A percentile compares a stretch with the other conserved stretches of the same genome.
Conservation (phyloP, 2,329 filamentous ascomycete species). For the Thelonectria olida region DNA sequence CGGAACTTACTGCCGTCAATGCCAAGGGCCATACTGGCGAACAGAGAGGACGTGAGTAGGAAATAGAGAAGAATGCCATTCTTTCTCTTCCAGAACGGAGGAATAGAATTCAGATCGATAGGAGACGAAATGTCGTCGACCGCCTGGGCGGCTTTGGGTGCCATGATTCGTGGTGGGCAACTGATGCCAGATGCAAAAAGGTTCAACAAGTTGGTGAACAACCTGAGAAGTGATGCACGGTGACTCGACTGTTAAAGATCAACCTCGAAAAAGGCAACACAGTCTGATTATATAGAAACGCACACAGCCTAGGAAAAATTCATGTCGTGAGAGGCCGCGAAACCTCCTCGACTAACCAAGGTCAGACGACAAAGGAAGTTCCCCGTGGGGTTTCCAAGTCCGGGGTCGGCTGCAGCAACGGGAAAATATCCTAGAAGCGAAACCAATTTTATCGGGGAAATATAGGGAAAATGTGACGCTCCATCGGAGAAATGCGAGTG, state of each 20-base stretch:
- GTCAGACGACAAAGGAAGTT: slow-evolving; percentile 19
- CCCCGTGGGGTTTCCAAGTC: slow-evolving; percentile 30
- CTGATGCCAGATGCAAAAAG: neutral
- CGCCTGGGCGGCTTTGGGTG: slow-evolving; percentile 44
- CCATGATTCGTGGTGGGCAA: slow-evolving; percentile 36
- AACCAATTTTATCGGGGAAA: slow-evolving; percentile 13
- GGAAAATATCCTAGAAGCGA: slow-evolving; percentile 12
- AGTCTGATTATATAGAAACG: slow-evolving; percentile 24
- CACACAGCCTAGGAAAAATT: neutral
- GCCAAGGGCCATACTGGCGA: slow-evolving; percentile 52
- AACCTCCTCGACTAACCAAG: neutral
- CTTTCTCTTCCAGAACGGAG: slow-evolving; percentile 49
- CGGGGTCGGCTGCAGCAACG: slow-evolving; percentile 22
- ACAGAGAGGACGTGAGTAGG: slow-evolving; percentile 52
- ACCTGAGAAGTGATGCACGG: too few relatives aligned
- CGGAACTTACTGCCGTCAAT: slow-evolving; percentile 48
- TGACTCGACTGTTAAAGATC: too few relatives aligned
- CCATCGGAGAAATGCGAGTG: neutral
- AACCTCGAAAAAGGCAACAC: neutral
- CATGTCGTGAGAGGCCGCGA: neutral
- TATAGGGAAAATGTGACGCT: slow-evolving; percentile 12
- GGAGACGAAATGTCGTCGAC: slow-evolving; percentile 43
- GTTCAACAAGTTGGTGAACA: too few relatives aligned
- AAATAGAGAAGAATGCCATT: slow-evolving; percentile 55
- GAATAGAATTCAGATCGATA: slow-evolving; percentile 43